These are phyloP conservation scores for Fusarium fracticaudum DNA, from an alignment of 2,329 filamentous ascomycete species.

Conservation along the genomic window DNA sequence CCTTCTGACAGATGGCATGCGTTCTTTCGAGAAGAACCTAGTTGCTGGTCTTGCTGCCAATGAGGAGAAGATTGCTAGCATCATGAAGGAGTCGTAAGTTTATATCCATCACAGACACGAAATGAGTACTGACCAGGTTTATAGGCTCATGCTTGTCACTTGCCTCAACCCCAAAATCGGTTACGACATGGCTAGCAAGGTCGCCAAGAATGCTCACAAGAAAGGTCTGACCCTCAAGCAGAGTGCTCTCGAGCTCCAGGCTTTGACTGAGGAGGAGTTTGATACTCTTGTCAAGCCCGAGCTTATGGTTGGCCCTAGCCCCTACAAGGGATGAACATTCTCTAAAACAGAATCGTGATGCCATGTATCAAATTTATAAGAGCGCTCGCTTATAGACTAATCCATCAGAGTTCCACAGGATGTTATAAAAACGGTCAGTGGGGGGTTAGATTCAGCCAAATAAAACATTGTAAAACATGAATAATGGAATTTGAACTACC, in stretches of 20 bases:
- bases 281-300: slow-evolving; percentile 90
- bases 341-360: not conserved
- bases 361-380: slow-evolving; percentile 16
- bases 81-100: slow-evolving; percentile 92
- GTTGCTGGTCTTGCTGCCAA: slow-evolving; percentile 90
- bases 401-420: not conserved
- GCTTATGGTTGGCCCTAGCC: slow-evolving; percentile 89
- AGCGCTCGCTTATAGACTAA: slow-evolving; percentile 15
- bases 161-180: slow-evolving; percentile 98
- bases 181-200: slow-evolving; percentile 96
- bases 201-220: slow-evolving; percentile 99
- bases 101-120: not conserved
- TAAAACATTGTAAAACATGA: not conserved
- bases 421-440: not conserved
- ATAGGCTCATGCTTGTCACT: slow-evolving; percentile 94
- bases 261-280: slow-evolving; percentile 87
- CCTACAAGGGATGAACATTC: slow-evolving; percentile 58
- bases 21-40: slow-evolving; percentile 93
- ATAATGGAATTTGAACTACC: not conserved
- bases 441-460: not conserved
- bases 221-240: slow-evolving; percentile 95
- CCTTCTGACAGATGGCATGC: slow-evolving; percentile 91
- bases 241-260: slow-evolving; percentile 92
- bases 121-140: slow-evolving; percentile 17
- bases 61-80: slow-evolving; percentile 87